Evolutionary conservation across 2,329 filamentous ascomycete genomes (phyloP).

Genomic region (Pseudopyricularia cyperi): DNA sequence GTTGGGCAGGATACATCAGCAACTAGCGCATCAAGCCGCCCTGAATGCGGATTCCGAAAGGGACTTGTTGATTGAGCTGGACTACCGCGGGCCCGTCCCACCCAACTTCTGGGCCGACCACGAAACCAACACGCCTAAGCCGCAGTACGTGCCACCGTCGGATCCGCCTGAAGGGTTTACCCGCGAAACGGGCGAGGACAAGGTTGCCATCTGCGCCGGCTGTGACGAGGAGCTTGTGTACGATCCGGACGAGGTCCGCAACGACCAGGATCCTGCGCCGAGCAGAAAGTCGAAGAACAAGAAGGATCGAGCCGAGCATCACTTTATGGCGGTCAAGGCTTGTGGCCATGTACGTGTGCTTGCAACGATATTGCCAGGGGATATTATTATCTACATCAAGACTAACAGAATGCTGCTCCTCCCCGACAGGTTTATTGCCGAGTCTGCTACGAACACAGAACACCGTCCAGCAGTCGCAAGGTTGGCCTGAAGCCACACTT

Average conservation of each 20-base stretch:
- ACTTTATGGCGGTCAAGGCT: conserved; percentile 83
- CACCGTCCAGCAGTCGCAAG: conserved; percentile 21
- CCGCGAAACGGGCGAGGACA: conserved; percentile 57
- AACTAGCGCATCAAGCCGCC: background rate
- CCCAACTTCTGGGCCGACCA: conserved; percentile 13
- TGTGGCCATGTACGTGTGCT: conserved; percentile 92
- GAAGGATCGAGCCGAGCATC: conserved; percentile 53
- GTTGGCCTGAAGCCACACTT: background rate
- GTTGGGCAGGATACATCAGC: background rate
- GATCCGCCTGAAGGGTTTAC: conserved; percentile 67
- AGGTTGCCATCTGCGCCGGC: conserved; percentile 69
- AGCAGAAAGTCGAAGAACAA: conserved; percentile 28
- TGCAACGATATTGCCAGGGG: too few relatives aligned
- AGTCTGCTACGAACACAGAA: conserved; percentile 45
- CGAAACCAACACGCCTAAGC: conserved; percentile 17
- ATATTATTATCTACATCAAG: background rate
- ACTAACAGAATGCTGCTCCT: background rate
- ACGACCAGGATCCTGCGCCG: conserved; percentile 10
- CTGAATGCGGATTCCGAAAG: conserved; percentile 8
- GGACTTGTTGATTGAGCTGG: background rate
- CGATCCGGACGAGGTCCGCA: conserved; percentile 32
- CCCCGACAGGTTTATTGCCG: conserved; percentile 45
- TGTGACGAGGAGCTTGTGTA: conserved; percentile 76
- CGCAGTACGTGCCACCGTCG: conserved; percentile 49
- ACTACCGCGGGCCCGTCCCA: conserved; percentile 4